Conservation (phyloP, 805 yeast genomes). For the Myxozyma monticola region DNA sequence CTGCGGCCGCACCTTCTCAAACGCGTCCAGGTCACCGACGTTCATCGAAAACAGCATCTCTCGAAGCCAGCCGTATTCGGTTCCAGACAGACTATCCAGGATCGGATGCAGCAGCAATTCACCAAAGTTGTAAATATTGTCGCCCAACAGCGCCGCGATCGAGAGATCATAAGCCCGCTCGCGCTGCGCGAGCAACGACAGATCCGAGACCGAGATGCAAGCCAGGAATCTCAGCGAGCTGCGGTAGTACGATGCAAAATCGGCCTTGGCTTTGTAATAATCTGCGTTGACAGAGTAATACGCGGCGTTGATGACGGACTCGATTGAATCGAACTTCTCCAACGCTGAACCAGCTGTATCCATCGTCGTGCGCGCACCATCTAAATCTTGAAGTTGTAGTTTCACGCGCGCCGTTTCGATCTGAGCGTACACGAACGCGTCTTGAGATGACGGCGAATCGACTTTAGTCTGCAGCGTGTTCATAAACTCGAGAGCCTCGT, state of each 20-base stretch:
- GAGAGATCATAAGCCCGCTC: slow-evolving; percentile 72
- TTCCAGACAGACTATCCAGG: slow-evolving; percentile 52
- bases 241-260: slow-evolving; percentile 78
- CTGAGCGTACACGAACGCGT: slow-evolving; percentile 60
- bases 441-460: slow-evolving; percentile 44
- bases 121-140: slow-evolving; percentile 90
- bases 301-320: slow-evolving; percentile 72
- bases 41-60: slow-evolving; percentile 70
- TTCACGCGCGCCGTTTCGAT: slow-evolving; percentile 75
- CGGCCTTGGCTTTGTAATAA: slow-evolving; percentile 68
- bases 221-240: slow-evolving; percentile 81
- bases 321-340: slow-evolving; percentile 53
- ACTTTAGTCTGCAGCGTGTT: slow-evolving; percentile 48
- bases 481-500: slow-evolving; percentile 56
- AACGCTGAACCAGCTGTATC: slow-evolving; percentile 60
- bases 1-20: slow-evolving; percentile 51
- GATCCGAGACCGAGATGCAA: slow-evolving; percentile 50
- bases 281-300: slow-evolving; percentile 79
- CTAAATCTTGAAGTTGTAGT: slow-evolving; percentile 54
- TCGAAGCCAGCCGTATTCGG: slow-evolving; percentile 67
- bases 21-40: slow-evolving; percentile 69
- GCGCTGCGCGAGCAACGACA: slow-evolving; percentile 46
- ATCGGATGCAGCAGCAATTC: slow-evolving; percentile 90
- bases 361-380: slow-evolving; percentile 65
- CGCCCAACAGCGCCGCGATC: slow-evolving; percentile 85